These are phyloP conservation scores for Tausonia pullulans DNA, from an alignment of 1,284 basidiomycete genomes.

Conservation along the genomic window DNA sequence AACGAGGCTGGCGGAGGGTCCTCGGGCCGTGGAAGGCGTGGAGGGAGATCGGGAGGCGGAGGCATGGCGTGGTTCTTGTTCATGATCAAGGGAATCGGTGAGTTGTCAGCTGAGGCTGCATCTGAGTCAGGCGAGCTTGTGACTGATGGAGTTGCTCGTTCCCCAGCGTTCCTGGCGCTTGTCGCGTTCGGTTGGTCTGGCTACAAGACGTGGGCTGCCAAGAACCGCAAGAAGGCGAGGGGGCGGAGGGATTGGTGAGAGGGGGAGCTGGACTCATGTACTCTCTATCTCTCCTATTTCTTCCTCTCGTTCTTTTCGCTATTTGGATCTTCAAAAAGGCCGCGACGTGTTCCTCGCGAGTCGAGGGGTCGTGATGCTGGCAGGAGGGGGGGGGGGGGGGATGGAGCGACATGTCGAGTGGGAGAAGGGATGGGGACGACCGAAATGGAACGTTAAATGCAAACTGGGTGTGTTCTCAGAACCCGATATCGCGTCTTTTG, in stretches of 20 bases:
- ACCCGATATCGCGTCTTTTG: too few relatives aligned
- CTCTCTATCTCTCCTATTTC: too few relatives aligned
- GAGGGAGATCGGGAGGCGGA: conserved; percentile 21
- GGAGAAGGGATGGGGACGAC: too few relatives aligned
- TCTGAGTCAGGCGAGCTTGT: not conserved
- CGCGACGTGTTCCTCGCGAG: too few relatives aligned
- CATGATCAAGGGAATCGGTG: conserved; percentile 29
- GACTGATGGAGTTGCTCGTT: not conserved
- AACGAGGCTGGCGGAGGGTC: conserved; percentile 13
- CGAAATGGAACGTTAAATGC: too few relatives aligned
- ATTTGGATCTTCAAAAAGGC: too few relatives aligned
- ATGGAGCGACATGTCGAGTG: not conserved
- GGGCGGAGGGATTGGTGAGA: not conserved
- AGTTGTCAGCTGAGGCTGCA: not conserved
- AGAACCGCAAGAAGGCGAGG: not conserved
- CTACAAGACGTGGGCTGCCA: conserved; percentile 11
- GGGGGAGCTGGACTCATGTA: too few relatives aligned
- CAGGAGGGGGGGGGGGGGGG: not conserved
- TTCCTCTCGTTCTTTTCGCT: too few relatives aligned
- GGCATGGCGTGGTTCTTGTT: conserved; percentile 34
- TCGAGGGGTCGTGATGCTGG: not conserved
- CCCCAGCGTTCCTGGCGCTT: conserved; percentile 7
- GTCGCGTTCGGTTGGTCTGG: conserved; percentile 12
- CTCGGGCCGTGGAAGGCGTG: conserved; percentile 14
- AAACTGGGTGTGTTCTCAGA: too few relatives aligned